Base-by-base conservation (phyloP, 2,329 filamentous ascomycete genomes). In the Fusarium sp. region DNA sequence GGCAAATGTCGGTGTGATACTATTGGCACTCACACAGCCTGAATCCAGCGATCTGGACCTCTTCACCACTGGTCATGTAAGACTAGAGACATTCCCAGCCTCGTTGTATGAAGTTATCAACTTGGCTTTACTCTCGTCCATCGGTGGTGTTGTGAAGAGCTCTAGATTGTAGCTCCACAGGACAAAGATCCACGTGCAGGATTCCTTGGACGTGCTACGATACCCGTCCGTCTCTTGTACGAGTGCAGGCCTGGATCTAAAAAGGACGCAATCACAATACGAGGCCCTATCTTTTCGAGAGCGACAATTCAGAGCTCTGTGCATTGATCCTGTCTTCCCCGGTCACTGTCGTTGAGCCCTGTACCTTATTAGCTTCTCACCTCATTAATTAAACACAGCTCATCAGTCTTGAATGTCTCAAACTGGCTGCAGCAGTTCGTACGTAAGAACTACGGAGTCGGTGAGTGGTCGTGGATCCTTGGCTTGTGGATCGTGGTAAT, bases 1-100 rank as follows among this genome's bases (percentile, higher is more conserved):
- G 66, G 60, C 72, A 77, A 76, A 73, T 75, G 75, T 77, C 75
- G 75, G 75, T 77, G 75, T 74, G 72, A 56, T 72, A 60, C 62
- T 61, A 61, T 68, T 71, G 68, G 58, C 51, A 59, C 61, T 61
- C 61, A 47, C 54, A 51, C 54, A 71, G 57, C 51, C 60, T 66
- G 61, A 55, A 68, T 65, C 61, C 72, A 63, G 59, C 62, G 66
- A 68, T 71, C 63, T 63, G 66, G 72, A 30, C 62, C 35, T 61
- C 57, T 64, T 61, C 30, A 42, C 71, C 54, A 71, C 61, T 71
- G 70, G 57, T 60, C 39, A 47, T 35, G 65, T 55, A 30, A 28
- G n/a, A 61, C 54, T 41, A 68, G 56, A 74, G 61, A 69, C 65
- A 66, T 65, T 53, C 26, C 61, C 71, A 77, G 71, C 74, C 70